phyloP scores from a whole-genome alignment of 2,329 filamentous ascomycete genomes.

The Venturia carpophila region DNA sequence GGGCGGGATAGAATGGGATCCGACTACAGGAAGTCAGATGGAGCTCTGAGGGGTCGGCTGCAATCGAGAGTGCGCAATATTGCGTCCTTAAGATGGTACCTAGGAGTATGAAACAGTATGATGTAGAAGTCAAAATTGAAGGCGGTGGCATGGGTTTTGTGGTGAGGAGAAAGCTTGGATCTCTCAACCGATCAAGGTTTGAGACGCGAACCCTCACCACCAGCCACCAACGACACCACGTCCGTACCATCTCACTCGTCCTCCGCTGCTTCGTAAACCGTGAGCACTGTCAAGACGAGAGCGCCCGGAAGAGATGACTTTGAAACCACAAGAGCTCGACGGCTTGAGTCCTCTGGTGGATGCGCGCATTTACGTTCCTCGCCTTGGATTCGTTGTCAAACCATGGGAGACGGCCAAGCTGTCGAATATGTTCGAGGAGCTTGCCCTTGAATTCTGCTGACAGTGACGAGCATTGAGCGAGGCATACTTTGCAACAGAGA shows the following conservation, averaged over 20 bases:
- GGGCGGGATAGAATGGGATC: too few relatives aligned
- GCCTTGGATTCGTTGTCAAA: slow-evolving; percentile 33
- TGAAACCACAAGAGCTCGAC: slow-evolving; percentile 18
- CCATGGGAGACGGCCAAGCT: too few relatives aligned
- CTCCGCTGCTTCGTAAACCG: neutral
- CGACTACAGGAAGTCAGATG: too few relatives aligned
- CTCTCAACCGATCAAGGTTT: slow-evolving; percentile 1
- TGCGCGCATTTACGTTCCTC: slow-evolving; percentile 34
- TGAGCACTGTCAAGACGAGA: too few relatives aligned
- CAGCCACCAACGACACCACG: neutral
- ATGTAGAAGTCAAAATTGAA: neutral
- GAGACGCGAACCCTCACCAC: too few relatives aligned
- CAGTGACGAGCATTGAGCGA: too few relatives aligned
- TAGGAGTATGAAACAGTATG: neutral
- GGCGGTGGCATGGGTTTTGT: neutral
- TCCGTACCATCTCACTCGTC: neutral
- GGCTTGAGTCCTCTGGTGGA: slow-evolving; percentile 25
- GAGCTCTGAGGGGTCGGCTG: neutral
- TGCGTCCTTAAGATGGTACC: neutral
- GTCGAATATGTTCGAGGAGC: too few relatives aligned
- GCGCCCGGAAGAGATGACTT: neutral
- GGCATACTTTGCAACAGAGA: too few relatives aligned
- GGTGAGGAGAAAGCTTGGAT: neutral
- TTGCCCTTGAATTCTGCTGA: neutral
- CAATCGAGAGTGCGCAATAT: neutral